Evolutionary conservation across 352 stramenopile species (phyloP).

Genomic region (Phytophthora megakarya): DNA sequence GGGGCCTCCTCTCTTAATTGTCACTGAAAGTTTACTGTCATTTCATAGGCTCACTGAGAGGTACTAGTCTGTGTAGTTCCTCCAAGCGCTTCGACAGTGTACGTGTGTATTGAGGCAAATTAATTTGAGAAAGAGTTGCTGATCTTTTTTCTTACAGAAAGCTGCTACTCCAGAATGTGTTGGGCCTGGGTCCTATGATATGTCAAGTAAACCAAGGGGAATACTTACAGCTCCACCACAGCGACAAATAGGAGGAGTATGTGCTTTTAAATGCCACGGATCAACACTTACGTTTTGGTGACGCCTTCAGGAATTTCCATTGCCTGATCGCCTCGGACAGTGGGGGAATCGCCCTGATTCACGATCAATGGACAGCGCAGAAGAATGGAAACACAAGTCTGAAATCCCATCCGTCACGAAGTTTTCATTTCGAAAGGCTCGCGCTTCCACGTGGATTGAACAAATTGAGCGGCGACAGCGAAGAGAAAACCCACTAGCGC

Average conservation of each 20-base stretch:
- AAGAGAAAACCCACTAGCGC: constrained; percentile 43
- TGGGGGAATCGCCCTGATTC: constrained; percentile 49
- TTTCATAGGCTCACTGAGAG: constrained; percentile 57
- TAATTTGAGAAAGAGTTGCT: background rate
- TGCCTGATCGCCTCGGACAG: constrained; percentile 47
- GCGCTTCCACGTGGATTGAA: constrained; percentile 68
- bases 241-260: constrained; percentile 23
- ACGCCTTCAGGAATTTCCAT: constrained; percentile 16
- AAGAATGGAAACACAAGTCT: constrained; percentile 67
- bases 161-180: constrained; percentile 46
- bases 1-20: background rate
- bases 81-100: constrained; percentile 62
- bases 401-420: constrained; percentile 61
- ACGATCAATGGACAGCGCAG: constrained; percentile 56
- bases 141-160: constrained; percentile 37
- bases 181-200: constrained; percentile 65
- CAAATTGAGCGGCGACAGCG: constrained; percentile 60
- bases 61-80: constrained; percentile 68
- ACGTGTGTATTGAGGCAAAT: background rate
- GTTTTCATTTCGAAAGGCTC: constrained; percentile 63
- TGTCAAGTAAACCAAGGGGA: constrained; percentile 30
- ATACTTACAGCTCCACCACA: constrained; percentile 33
- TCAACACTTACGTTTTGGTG: background rate
- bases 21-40: background rate
- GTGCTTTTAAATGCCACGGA: background rate